A percentile compares a stretch with the other conserved stretches of the same genome.
Conservation (phyloP, 805 yeast species). For the Trichomonascus vanleenenianus region DNA sequence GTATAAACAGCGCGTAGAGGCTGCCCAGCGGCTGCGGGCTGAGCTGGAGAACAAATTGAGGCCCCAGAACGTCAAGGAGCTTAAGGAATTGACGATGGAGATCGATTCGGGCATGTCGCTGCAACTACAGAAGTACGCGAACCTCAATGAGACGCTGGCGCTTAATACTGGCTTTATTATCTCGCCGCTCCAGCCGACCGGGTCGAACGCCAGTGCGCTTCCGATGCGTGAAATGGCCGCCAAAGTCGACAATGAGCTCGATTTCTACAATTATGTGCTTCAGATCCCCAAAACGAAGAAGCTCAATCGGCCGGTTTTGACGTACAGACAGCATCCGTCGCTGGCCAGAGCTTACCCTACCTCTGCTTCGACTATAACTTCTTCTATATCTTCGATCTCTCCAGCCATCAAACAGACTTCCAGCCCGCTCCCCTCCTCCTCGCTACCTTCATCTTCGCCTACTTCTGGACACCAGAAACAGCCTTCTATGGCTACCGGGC, state of each 20-base stretch:
- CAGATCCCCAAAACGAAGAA: conserved; percentile 22
- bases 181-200: conserved; percentile 51
- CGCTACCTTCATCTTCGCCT: too few species aligned
- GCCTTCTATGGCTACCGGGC: too few species aligned
- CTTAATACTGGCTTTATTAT: conserved; percentile 81
- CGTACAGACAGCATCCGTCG: conserved; percentile 28
- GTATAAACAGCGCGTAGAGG: conserved; percentile 66
- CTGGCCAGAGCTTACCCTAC: conserved; percentile 16
- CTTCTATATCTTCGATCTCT: too few species aligned
- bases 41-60: conserved; percentile 66
- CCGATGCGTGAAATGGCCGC: conserved; percentile 75
- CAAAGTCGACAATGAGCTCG: conserved; percentile 75
- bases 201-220: conserved; percentile 34
- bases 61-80: conserved; percentile 63
- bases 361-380: background rate
- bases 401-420: too few species aligned
- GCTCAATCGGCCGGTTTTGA: conserved; percentile 28
- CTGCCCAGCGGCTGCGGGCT: conserved; percentile 64
- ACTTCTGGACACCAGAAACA: too few species aligned
- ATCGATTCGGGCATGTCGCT: conserved; percentile 84
- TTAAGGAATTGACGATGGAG: conserved; percentile 74
- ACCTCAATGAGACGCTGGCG: conserved; percentile 74
- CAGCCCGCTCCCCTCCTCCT: too few species aligned
- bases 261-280: conserved; percentile 61
- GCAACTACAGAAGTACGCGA: conserved; percentile 82